Evolutionary conservation across 129 eudicot genomes (phyloP), one percentile per base, ranked within the genome.

Genomic region (Centrapalus pauciflorus): DNA sequence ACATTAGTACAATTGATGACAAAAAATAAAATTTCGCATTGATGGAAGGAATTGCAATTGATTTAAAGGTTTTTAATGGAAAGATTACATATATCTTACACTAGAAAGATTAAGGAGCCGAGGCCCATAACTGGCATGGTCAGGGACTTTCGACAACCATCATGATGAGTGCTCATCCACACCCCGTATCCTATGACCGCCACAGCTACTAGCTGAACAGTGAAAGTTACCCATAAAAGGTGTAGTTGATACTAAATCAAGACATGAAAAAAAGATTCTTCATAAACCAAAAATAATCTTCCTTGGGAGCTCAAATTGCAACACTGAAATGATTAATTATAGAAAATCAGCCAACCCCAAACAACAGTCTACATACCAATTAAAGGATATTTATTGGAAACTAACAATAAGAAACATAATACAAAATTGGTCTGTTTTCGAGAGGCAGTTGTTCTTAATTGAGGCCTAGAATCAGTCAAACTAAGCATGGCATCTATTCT

Each of bases 81-180:
- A 37, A 34, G 35, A 55, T 30, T 50, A 59, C 13, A 23, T 10
- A 69, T 2, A 65, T 14, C 84, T 75, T 77, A 83, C 98, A 92
- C 76, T 56, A 85, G 50, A 48, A 92, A 86, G 41, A 92, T 83
- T 56, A 79, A 33, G 4, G 76, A 85, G 24, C 96, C 98, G 67
- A 85, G 87, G 73, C 82, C 90, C 24, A 88, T 71, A 65, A 88
- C 84, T 12, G 96, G 96, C 61, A 83, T 69, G 54, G 91, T 83
- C 72, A 92, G 96, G 30, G 96, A 83, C 58, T 79, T 92, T 66
- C 85, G 71, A 69, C 98, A 92, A 54, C 74, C 76, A 55, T 92
- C 96, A 5, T 86, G 88, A 51, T 88, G 89, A 68, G 76, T 76
- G 82, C 89, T 79, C 95, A 92, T 79, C 98, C 98, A 92, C 81